Evolutionary conservation across 805 yeast genomes (phyloP).

Genomic region (Saturnispora sekii): DNA sequence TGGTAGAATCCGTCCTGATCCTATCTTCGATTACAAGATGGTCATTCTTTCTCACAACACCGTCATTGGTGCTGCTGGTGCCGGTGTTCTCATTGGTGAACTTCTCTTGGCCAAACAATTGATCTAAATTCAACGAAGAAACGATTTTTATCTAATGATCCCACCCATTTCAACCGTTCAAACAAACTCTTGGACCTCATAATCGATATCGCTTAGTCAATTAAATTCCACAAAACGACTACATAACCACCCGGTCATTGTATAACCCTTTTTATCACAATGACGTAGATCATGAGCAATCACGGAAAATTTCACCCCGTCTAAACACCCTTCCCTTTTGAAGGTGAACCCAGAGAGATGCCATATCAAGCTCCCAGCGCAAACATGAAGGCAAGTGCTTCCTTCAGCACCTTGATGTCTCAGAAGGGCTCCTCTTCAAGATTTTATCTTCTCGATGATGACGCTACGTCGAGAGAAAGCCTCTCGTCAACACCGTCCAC

Average conservation of each 20-base stretch:
- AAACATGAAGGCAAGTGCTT: conserved; percentile 4
- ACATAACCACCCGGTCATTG: no score
- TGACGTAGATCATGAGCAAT: no score
- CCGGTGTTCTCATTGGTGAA: conserved; percentile 94
- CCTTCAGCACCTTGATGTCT: conserved; percentile 3
- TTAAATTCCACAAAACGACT: no score
- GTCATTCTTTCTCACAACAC: conserved; percentile 97
- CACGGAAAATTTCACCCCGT: no score
- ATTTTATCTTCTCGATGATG: conserved; percentile 12
- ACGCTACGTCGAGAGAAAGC: conserved; percentile 10
- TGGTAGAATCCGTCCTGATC: conserved; percentile 89
- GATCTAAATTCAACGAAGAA: conserved; percentile 32
- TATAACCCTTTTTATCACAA: no score
- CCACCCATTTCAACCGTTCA: neutral
- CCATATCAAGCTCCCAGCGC: conserved; percentile 5
- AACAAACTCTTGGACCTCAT: no score
- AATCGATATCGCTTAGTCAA: no score
- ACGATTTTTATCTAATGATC: neutral
- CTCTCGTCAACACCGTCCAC: neutral
- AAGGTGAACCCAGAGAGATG: neutral
- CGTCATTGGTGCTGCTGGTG: conserved; percentile 97
- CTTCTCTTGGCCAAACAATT: conserved; percentile 66
- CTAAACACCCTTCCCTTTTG: neutral
- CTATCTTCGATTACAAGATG: conserved; percentile 90
- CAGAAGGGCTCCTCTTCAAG: conserved; percentile 5